A percentile compares a stretch with the other conserved stretches of the same genome.
These are phyloP conservation scores for Phytophthora fragariaefolia DNA, from an alignment of 352 stramenopile species.

Conservation along the genomic window DNA sequence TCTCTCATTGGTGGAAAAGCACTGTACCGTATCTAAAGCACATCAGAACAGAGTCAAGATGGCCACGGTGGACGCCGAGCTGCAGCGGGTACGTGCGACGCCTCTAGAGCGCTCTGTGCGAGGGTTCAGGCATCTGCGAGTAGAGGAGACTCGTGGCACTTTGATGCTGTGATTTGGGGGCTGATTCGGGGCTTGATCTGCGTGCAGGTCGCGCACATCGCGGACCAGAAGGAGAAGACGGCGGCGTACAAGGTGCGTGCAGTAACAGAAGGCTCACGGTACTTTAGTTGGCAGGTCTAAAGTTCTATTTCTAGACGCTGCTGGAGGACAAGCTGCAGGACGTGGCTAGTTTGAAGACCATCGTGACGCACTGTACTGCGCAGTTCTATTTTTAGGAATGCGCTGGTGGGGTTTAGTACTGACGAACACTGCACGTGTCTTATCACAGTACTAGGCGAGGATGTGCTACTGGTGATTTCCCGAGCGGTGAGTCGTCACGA, in stretches of 20 bases:
- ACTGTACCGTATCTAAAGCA: constrained; percentile 9
- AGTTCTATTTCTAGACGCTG: constrained; percentile 40
- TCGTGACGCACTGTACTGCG: constrained; percentile 68
- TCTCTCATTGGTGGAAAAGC: not conserved
- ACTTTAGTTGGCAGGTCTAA: too few species aligned
- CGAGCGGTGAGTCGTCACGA: constrained; percentile 69
- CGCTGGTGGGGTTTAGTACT: not conserved
- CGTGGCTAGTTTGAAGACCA: constrained; percentile 51
- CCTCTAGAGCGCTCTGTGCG: not conserved
- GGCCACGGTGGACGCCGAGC: constrained; percentile 44
- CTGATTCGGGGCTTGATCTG: not conserved
- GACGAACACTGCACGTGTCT: not conserved
- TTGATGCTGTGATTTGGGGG: not conserved
- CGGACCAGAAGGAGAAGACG: constrained; percentile 84
- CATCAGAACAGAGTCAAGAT: constrained; percentile 27
- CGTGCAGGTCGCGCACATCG: constrained; percentile 63
- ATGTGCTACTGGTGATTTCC: constrained; percentile 81
- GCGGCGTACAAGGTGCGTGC: constrained; percentile 69
- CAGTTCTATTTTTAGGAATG: constrained; percentile 1
- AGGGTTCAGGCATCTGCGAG: not conserved
- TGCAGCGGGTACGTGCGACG: constrained; percentile 52
- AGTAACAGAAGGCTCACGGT: constrained; percentile 12
- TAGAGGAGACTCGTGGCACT: not conserved
- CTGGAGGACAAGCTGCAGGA: constrained; percentile 61
- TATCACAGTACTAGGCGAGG: constrained; percentile 71